phyloP scores from a whole-genome alignment of 768 basidiomycete genomes.

The Tulasnella sp. region DNA sequence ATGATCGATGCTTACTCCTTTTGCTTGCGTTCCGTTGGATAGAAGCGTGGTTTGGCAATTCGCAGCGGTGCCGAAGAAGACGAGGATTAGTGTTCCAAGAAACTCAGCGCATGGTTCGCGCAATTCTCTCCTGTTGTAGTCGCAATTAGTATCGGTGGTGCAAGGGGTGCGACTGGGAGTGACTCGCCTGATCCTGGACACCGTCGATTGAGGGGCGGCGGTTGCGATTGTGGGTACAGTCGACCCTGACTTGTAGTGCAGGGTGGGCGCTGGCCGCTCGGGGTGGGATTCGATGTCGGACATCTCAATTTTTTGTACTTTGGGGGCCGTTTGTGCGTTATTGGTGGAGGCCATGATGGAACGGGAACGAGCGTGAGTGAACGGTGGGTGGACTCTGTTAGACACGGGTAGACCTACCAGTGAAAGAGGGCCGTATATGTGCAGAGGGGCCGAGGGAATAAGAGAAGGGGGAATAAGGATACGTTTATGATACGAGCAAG shows the following conservation, averaged over 20 bases:
- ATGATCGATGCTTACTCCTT: constrained; percentile 48
- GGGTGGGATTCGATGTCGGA: background rate
- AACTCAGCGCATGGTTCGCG: constrained; percentile 65
- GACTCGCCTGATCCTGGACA: background rate
- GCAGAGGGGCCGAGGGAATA: background rate
- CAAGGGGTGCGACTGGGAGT: background rate
- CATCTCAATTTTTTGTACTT: background rate
- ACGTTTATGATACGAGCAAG: background rate
- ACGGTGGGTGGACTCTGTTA: background rate
- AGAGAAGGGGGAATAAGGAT: background rate
- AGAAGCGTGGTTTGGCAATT: constrained; percentile 57
- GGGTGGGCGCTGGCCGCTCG: background rate
- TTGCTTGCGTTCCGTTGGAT: constrained; percentile 45
- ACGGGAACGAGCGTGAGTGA: background rate
- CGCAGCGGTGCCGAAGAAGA: constrained; percentile 46
- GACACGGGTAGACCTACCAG: background rate
- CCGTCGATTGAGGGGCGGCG: background rate
- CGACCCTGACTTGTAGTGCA: background rate
- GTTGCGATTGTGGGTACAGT: background rate
- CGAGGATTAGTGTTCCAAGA: constrained; percentile 46
- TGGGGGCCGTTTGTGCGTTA: background rate
- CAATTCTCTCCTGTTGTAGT: constrained; percentile 35
- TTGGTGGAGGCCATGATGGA: background rate
- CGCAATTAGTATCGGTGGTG: background rate
- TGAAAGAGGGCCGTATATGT: background rate